Conservation (phyloP, 805 yeast species). For the Wickerhamomyces kurtzmanii region DNA sequence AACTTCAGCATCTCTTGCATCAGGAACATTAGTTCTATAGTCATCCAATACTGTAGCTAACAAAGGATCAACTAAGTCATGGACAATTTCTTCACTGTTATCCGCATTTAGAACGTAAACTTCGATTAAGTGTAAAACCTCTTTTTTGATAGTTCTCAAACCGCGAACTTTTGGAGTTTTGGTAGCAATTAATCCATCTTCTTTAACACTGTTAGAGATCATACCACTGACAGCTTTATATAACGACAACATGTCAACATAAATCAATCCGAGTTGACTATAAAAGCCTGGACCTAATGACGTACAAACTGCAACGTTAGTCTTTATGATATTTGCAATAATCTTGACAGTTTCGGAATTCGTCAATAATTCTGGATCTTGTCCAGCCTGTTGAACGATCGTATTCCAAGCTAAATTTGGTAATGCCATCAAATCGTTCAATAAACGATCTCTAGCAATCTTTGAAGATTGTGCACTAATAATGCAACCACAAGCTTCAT, state of each 20-base stretch:
- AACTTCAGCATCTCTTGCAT: conserved; percentile 97
- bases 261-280: conserved; percentile 79
- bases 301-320: conserved; percentile 92
- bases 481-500: conserved; percentile 94
- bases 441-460: conserved; percentile 59
- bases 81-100: conserved; percentile 70
- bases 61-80: conserved; percentile 74
- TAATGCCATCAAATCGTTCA: conserved; percentile 73
- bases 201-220: conserved; percentile 73
- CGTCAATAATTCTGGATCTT: conserved; percentile 69
- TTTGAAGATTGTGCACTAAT: conserved; percentile 76
- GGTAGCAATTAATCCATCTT: conserved; percentile 81
- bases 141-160: conserved; percentile 92
- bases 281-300: conserved; percentile 89
- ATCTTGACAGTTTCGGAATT: conserved; percentile 84
- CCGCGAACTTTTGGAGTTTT: conserved; percentile 94
- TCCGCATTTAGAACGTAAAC: conserved; percentile 84
- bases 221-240: conserved; percentile 82
- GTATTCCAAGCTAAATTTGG: conserved; percentile 95
- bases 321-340: conserved; percentile 87
- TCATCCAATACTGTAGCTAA: conserved; percentile 83
- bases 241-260: conserved; percentile 80
- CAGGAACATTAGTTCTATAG: conserved; percentile 81
- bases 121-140: conserved; percentile 80
- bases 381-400: conserved; percentile 75